Conservation (phyloP, 208 protist species). For the Trypanosoma congolense region DNA sequence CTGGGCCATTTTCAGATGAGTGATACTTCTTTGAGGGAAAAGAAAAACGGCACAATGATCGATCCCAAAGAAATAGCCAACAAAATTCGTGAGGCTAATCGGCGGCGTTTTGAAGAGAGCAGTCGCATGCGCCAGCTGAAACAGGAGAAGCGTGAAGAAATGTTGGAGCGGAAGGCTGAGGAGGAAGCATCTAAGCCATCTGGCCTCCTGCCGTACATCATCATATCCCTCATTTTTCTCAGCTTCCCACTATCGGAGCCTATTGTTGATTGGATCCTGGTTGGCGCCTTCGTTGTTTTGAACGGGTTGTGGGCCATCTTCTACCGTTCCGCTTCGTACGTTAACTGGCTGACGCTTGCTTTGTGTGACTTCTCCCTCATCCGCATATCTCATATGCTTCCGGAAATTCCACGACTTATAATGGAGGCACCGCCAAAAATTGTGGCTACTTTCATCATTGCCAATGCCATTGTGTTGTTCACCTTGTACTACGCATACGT, state of each 20-base stretch:
- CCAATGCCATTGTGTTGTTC: conserved; percentile 28
- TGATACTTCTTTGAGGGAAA: too few relatives aligned
- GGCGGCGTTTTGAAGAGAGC: conserved; percentile 48
- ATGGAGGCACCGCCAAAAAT: conserved; percentile 19
- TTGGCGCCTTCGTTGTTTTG: conserved; percentile 38
- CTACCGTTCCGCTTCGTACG: conserved; percentile 51
- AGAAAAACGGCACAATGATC: conserved; percentile 4
- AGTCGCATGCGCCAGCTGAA: conserved; percentile 56
- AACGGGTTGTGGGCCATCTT: conserved; percentile 47
- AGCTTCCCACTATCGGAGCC: conserved; percentile 76
- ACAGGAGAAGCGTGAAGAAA: conserved; percentile 45
- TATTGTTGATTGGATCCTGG: conserved; percentile 71
- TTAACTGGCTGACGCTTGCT: conserved; percentile 37
- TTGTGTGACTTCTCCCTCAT: conserved; percentile 60
- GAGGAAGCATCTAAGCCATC: conserved; percentile 15
- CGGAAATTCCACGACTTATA: conserved; percentile 43
- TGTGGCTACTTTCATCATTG: conserved; percentile 27
- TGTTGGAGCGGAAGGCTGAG: conserved; percentile 23
- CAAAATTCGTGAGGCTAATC: conserved; percentile 58
- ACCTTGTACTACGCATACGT: conserved; percentile 58
- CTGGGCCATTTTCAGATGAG: too few relatives aligned
- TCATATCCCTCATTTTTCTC: conserved; percentile 72
- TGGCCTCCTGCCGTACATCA: conserved; percentile 57
- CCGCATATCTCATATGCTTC: conserved; percentile 44
- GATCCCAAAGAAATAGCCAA: conserved; percentile 35